Conservation (phyloP, 192 early-diverging fungal species). For the Backusella liffmaniae region DNA sequence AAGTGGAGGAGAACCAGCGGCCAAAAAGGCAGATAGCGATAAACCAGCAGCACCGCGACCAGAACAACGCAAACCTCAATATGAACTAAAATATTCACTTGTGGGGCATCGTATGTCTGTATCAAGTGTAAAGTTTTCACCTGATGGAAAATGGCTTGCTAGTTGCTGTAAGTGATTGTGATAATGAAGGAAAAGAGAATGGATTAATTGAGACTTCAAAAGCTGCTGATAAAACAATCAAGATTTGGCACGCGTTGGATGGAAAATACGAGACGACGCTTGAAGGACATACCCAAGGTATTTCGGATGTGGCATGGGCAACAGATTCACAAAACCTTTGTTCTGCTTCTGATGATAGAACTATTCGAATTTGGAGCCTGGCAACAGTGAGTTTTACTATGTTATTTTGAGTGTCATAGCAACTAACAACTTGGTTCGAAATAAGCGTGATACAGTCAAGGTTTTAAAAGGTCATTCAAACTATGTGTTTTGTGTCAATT, state of each 20-base stretch:
- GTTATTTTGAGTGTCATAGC: conserved; percentile 11
- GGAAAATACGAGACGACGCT: conserved; percentile 84
- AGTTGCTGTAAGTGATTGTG: conserved; percentile 65
- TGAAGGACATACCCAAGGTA: conserved; percentile 87
- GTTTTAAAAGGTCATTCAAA: conserved; percentile 90
- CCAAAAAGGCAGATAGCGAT: not conserved
- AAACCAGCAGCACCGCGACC: conserved; percentile 14
- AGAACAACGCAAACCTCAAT: conserved; percentile 65
- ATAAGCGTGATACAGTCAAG: conserved; percentile 67
- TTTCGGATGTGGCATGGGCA: conserved; percentile 97
- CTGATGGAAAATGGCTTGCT: conserved; percentile 96
- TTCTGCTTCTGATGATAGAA: conserved; percentile 94
- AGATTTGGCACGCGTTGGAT: conserved; percentile 88
- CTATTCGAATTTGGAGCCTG: conserved; percentile 90
- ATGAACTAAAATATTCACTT: conserved; percentile 83
- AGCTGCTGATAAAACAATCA: conserved; percentile 95
- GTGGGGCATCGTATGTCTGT: conserved; percentile 94
- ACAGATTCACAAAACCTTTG: conserved; percentile 86
- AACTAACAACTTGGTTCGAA: not conserved
- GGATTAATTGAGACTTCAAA: not conserved
- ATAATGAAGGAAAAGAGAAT: not conserved
- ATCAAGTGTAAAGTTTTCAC: conserved; percentile 96
- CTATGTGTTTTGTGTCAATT: conserved; percentile 98
- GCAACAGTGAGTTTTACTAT: conserved; percentile 56
- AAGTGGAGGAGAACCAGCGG: not conserved